Conservation (phyloP, 768 basidiomycete genomes). For the Tylopilus sp. region DNA sequence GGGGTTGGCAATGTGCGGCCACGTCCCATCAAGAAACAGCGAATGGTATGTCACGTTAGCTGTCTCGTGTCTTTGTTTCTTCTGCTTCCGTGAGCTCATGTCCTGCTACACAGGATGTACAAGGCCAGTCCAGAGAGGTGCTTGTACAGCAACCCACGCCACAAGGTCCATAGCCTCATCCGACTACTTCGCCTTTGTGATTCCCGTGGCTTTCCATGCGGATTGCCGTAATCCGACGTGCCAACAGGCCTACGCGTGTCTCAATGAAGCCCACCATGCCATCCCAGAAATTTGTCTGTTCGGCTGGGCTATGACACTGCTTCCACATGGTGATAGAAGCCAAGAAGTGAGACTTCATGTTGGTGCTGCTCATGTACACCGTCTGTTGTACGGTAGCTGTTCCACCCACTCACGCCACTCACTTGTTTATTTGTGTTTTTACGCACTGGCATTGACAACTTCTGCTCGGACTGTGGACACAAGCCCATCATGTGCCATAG, state of each 20-base stretch:
- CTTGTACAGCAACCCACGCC: constrained; percentile 73
- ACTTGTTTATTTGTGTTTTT: constrained; percentile 23
- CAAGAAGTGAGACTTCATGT: constrained; percentile 10
- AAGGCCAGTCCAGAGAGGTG: constrained; percentile 61
- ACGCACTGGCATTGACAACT: constrained; percentile 14
- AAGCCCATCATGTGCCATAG: constrained; percentile 3
- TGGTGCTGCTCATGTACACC: constrained; percentile 18
- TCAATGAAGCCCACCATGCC: constrained; percentile 2
- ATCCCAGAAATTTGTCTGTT: constrained; percentile 10
- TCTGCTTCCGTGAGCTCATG: constrained; percentile 2
- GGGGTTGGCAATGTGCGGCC: constrained; percentile 57
- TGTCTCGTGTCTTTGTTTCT: background rate
- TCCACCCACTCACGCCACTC: constrained; percentile 18
- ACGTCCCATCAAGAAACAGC: constrained; percentile 72
- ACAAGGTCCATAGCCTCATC: constrained; percentile 49
- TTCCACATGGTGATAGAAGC: constrained; percentile 12
- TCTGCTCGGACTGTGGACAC: constrained; percentile 3
- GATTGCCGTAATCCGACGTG: constrained; percentile 6
- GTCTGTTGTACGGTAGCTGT: constrained; percentile 22
- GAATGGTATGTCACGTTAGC: constrained; percentile 49
- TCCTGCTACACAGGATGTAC: constrained; percentile 46
- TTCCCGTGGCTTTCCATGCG: constrained; percentile 5
- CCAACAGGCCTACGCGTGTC: constrained; percentile 6
- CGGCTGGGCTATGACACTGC: constrained; percentile 5
- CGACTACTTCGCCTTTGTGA: background rate